Conservation (phyloP, 805 yeast species). For the Starmerella tilneyi region DNA sequence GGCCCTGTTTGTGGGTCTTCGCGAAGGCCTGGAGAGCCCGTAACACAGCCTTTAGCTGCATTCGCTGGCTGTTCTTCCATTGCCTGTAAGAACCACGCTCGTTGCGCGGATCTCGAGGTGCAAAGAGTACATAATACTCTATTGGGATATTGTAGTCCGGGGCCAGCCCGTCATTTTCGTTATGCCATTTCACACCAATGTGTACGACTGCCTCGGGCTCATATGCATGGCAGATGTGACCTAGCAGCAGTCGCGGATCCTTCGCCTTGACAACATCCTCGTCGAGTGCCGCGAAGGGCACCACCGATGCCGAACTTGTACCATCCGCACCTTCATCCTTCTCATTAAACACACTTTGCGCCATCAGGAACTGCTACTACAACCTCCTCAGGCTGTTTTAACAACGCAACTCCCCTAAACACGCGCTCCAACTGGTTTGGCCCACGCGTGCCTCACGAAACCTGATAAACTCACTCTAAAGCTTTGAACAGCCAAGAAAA, state of each 20-base stretch:
- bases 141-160: background rate
- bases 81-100: background rate
- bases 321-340: no score
- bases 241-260: background rate
- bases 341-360: no score
- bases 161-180: background rate
- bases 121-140: constrained; percentile 2
- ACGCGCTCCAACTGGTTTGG: no score
- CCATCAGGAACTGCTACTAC: no score
- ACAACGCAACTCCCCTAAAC: no score
- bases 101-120: constrained; percentile 5
- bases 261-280: background rate
- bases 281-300: no score
- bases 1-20: background rate
- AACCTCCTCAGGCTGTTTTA: no score
- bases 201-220: background rate
- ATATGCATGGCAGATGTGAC: background rate
- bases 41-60: background rate
- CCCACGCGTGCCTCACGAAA: no score
- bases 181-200: constrained; percentile 2
- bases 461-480: no score
- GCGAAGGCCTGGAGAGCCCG: constrained; percentile 1
- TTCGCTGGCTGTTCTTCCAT: background rate
- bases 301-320: no score
- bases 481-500: no score